A percentile compares a stretch with the other conserved stretches of the same genome.
Evolutionary conservation across 306 rosid genomes (phyloP).

Genomic region (Trifolium subterraneum): DNA sequence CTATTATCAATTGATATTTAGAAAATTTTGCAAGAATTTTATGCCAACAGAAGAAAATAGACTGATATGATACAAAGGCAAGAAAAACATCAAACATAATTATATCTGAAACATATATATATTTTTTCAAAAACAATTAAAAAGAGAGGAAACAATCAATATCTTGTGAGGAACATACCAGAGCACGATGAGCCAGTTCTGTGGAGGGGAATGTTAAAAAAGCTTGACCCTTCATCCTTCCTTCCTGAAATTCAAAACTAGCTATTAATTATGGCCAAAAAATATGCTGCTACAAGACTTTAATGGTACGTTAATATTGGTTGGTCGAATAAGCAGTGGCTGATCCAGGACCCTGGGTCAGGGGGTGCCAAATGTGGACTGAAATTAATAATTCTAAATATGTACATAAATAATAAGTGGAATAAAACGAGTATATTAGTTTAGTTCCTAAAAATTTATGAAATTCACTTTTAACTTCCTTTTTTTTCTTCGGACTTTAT

Average conservation of each 20-base stretch:
- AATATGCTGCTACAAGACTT: no score
- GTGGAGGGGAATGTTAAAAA: constrained; percentile 86
- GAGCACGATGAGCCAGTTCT: constrained; percentile 82
- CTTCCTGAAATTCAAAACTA: constrained; percentile 73
- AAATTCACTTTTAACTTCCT: no score
- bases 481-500: no score
- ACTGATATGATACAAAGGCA: neutral
- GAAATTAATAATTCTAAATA: no score
- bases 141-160: constrained; percentile 16
- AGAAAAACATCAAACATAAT: constrained; percentile 27
- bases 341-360: no score
- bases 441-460: no score
- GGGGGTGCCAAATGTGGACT: no score
- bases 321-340: constrained; percentile 10
- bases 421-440: no score
- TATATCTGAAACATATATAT: neutral
- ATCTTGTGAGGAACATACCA: constrained; percentile 57
- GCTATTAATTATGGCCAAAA: constrained; percentile 23
- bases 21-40: constrained; percentile 15
- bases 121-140: neutral
- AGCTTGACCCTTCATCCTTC: constrained; percentile 99
- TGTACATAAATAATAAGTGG: no score
- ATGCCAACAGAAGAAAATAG: constrained; percentile 6
- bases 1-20: neutral
- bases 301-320: neutral